A percentile compares a stretch with the other conserved stretches of the same genome.
Evolutionary conservation across 192 early-diverging fungal genomes (phyloP).

Genomic region (Oehlia diaphana): DNA sequence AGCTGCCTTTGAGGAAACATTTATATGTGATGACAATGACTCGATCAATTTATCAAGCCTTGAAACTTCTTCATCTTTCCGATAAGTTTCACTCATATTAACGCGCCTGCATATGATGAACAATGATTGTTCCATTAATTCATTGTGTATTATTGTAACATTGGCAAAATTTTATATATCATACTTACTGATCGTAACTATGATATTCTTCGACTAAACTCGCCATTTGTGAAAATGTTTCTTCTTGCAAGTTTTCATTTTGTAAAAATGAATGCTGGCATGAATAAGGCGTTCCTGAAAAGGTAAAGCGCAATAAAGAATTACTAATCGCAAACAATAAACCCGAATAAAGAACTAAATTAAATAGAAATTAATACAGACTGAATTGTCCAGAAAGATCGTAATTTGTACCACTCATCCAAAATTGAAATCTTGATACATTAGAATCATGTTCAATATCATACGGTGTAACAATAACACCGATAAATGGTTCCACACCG

Average conservation of each 20-base stretch:
- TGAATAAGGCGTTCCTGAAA: conserved; percentile 16
- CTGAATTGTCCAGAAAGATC: conserved; percentile 55
- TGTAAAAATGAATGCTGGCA: conserved; percentile 10
- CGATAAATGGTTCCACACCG: conserved; percentile 85
- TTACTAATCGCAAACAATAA: background rate
- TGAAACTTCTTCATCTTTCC: conserved; percentile 8
- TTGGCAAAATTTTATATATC: background rate
- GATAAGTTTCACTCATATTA: conserved; percentile 10
- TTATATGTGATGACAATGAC: conserved; percentile 24
- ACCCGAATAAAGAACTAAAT: background rate
- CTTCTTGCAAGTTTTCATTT: conserved; percentile 9
- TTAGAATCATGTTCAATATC: conserved; percentile 53
- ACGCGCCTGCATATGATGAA: conserved; percentile 14
- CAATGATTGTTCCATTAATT: background rate
- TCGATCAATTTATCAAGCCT: conserved; percentile 22
- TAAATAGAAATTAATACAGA: conserved; percentile 33
- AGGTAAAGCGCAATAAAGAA: background rate
- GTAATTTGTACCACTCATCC: conserved; percentile 57
- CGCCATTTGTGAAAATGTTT: conserved; percentile 10
- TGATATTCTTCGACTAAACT: conserved; percentile 8
- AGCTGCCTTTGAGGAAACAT: background rate
- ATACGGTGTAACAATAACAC: conserved; percentile 85
- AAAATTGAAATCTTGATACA: conserved; percentile 58
- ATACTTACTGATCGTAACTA: conserved; percentile 23
- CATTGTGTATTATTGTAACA: background rate